phyloP scores from a whole-genome alignment of 2,329 filamentous ascomycete genomes.

The Fusarium mundagurra region DNA sequence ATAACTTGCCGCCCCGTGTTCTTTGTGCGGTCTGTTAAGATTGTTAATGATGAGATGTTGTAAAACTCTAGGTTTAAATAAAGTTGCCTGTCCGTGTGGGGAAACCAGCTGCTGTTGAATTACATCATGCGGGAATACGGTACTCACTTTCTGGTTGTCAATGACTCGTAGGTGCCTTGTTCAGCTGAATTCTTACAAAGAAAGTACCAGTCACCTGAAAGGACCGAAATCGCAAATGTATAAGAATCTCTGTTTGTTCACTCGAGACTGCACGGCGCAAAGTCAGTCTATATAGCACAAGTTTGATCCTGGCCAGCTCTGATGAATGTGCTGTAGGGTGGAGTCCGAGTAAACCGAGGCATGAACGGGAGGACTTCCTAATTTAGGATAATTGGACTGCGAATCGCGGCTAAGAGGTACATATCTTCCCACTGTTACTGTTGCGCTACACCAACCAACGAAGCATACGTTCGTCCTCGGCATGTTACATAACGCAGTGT shows the following conservation, averaged over 20 bases:
- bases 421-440: neutral
- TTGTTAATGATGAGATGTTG: conserved; percentile 4
- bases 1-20: neutral
- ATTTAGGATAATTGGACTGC: conserved; percentile 15
- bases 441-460: conserved; percentile 17
- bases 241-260: neutral
- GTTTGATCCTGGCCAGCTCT: neutral
- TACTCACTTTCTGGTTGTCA: conserved; percentile 14
- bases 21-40: neutral
- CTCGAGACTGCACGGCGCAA: neutral
- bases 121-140: conserved; percentile 11
- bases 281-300: conserved; percentile 2
- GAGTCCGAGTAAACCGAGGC: conserved; percentile 21
- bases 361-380: conserved; percentile 29
- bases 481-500: conserved; percentile 15
- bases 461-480: conserved; percentile 8
- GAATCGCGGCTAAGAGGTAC: conserved; percentile 7
- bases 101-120: neutral
- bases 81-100: conserved; percentile 1
- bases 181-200: neutral
- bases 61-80: neutral
- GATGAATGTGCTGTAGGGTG: conserved; percentile 3
- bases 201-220: neutral
- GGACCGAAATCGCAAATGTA: neutral
- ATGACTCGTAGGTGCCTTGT: neutral